Percentiles rank a stretch among this genome's conserved stretches.
These are phyloP conservation scores for Calendula officinalis DNA, from an alignment of 129 eudicot genomes.

Conservation along the genomic window DNA sequence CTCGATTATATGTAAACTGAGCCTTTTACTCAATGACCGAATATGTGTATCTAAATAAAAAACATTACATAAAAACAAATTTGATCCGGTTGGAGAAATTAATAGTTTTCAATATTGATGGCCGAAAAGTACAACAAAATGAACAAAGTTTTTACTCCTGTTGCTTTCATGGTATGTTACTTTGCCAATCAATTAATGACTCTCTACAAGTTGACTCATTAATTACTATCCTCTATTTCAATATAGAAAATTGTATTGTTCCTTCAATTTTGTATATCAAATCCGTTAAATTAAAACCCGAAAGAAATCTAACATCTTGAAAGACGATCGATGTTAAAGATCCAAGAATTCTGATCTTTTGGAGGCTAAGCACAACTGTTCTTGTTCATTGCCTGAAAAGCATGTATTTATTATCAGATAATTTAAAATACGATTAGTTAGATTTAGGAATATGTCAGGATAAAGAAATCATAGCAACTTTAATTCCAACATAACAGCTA, in stretches of 20 bases:
- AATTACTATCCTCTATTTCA: neutral
- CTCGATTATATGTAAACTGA: neutral
- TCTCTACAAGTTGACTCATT: neutral
- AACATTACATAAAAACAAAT: neutral
- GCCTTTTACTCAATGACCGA: neutral
- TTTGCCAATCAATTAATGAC: neutral
- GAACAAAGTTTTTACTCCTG: constrained; percentile 3
- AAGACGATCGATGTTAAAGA: neutral
- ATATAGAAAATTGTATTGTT: neutral
- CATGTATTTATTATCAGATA: neutral
- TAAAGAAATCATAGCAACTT: constrained; percentile 7
- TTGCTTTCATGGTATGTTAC: constrained; percentile 6
- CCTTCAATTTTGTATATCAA: constrained; percentile 8
- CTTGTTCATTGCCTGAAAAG: constrained; percentile 24
- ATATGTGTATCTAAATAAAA: neutral
- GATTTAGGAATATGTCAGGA: neutral
- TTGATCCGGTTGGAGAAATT: neutral
- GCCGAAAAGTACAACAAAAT: constrained; percentile 9
- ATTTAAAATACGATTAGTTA: neutral
- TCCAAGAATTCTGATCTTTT: constrained; percentile 7
- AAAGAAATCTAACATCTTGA: neutral
- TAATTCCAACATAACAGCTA: constrained; percentile 3
- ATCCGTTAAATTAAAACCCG: too few species aligned
- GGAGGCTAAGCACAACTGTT: neutral
- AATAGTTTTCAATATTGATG: constrained; percentile 7